Evolutionary conservation across 208 protist species (phyloP).

Genomic region (Giardia muris): DNA sequence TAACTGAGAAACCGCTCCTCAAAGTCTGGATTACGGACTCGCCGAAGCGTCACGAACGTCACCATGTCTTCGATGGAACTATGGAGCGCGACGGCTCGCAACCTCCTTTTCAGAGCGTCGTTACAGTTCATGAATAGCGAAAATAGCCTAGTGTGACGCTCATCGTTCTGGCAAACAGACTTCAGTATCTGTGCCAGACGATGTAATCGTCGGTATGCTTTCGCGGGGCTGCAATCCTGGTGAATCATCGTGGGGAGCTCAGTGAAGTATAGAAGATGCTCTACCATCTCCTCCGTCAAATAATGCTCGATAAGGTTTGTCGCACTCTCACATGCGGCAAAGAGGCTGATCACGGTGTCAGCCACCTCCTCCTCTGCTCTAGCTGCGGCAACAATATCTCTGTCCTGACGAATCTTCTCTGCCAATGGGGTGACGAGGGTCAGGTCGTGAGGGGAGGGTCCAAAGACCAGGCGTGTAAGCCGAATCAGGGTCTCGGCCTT

Average conservation of each 20-base stretch:
- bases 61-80: neutral
- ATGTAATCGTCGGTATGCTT: no score
- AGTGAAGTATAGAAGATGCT: neutral
- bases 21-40: neutral
- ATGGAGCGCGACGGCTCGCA: neutral
- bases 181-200: neutral
- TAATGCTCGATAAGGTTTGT: neutral
- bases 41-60: neutral
- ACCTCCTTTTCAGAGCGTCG: neutral
- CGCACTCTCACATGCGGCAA: neutral
- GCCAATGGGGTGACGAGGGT: neutral
- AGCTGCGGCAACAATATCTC: neutral
- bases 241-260: no score
- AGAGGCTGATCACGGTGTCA: neutral
- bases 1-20: neutral
- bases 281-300: neutral
- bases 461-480: neutral
- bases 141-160: neutral
- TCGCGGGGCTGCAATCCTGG: no score
- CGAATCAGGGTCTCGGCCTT: neutral
- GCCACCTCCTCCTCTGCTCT: neutral
- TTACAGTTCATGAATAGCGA: neutral
- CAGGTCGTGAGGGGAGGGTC: neutral
- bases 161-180: neutral
- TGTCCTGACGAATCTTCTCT: neutral